phyloP scores from a whole-genome alignment of 2,329 filamentous ascomycete species.

The Aspergillus carbonarius region DNA sequence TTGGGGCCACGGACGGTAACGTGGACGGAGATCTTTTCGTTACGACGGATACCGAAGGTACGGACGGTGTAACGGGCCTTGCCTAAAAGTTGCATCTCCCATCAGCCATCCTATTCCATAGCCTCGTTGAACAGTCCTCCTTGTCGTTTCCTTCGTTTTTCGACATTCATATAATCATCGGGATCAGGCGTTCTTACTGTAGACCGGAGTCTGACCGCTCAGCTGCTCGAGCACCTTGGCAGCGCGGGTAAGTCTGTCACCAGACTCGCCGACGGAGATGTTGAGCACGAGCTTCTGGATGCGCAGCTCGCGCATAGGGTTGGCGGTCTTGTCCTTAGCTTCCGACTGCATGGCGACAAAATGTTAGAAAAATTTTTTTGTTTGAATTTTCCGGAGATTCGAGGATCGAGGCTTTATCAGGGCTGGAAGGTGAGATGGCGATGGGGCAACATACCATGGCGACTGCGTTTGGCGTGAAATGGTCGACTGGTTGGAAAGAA shows the following conservation, averaged over 20 bases:
- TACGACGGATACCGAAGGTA: slow-evolving; percentile 99
- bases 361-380: slow-evolving; percentile 13
- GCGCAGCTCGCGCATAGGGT: slow-evolving; percentile 99
- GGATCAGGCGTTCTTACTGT: slow-evolving; percentile 66
- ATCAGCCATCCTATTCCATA: slow-evolving; percentile 16
- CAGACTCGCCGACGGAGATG: slow-evolving; percentile 99
- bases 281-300: slow-evolving; percentile 99
- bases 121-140: not conserved
- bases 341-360: slow-evolving; percentile 60
- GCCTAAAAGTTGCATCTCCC: slow-evolving; percentile 55
- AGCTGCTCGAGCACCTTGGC: slow-evolving; percentile 99
- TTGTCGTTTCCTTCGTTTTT: slow-evolving; percentile 1
- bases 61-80: slow-evolving; percentile 99
- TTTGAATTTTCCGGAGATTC: slow-evolving; percentile 3
- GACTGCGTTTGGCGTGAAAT: slow-evolving; percentile 42
- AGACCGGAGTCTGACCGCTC: slow-evolving; percentile 98
- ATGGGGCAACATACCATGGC: slow-evolving; percentile 47
- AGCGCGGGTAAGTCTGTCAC: slow-evolving; percentile 99
- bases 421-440: slow-evolving; percentile 11
- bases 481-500: slow-evolving; percentile 39
- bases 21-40: slow-evolving; percentile 99
- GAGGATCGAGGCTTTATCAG: not conserved
- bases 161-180: not conserved
- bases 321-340: slow-evolving; percentile 73
- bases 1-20: slow-evolving; percentile 99